Evolutionary conservation across 257 asterid genomes (phyloP), one percentile per base, ranked within the genome.

Genomic region (Capsicum pubescens): DNA sequence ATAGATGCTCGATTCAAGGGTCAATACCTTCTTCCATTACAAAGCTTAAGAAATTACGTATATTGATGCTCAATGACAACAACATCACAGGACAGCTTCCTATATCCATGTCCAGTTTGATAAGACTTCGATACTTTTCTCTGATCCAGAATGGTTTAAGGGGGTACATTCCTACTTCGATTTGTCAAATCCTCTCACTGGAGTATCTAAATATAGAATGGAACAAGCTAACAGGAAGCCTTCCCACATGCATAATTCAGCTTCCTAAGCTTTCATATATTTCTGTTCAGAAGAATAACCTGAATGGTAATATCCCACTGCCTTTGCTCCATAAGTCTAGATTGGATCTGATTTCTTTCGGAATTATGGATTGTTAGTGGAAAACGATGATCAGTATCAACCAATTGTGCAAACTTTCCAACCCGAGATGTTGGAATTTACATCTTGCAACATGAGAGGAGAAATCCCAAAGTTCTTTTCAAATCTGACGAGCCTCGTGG

Each of bases 371-470:
- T 57, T 83, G 81, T 52, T 63, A 10, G 42, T 76, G 63, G 63
- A 52, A 52, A 36, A 52, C 19, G 48, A 52, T 26, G 63, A 76
- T 76, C 63, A 48, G 6, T 3, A 11, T 48, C 60, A 26, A 21
- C 3, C 13, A 14, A 7, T 52, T 13, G 46, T 13, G 46, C 63
- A 76, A 52, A 52, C 46, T 13, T 76, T 76, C 8, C 63, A 52
- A 46, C 81, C 81, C 63, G 14, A 4, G 39, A 0, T 52, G 13
- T 76, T 76, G 81, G 81, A 76, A 26, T 76, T 52, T 14, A 7
- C 81, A 52, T 76, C 81, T 21, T 76, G 81, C 81, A 76, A 76
- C 63, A 50, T 76, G 81, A 76, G 63, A 76, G 63, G 81, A 52
- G 63, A n/a, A n/a, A n/a, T n/a, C n/a, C n/a, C n/a, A n/a, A n/a